Evolutionary conservation across 192 early-diverging fungal genomes (phyloP), one percentile per base, ranked within the genome.

Genomic region (Chytriomyces confervae): DNA sequence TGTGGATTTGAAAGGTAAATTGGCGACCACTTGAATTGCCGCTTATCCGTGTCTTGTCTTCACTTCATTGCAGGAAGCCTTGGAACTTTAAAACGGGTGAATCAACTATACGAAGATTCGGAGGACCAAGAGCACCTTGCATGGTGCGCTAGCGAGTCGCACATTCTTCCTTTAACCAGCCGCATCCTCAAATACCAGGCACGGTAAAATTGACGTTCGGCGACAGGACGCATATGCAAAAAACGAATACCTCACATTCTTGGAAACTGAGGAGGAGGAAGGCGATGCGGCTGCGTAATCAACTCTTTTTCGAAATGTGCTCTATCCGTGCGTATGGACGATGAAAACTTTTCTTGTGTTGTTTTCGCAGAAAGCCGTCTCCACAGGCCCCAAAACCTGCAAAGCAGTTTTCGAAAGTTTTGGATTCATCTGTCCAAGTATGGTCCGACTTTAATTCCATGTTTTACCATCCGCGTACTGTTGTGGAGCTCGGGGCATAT

Each of bases 401-500:
- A 48, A 76, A 66, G 16, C 83, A 85, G 29, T 87, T 82, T 50
- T 71, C 86, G 20, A 63, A 84, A n/a, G 72, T 87, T 20, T 74
- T 93, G 47, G 89, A 94, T 29, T 73, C 72, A 18, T 77, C 78
- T 20, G 87, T 89, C 48, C 80, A 81, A 48, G 86, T 83, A 16
- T 97, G 96, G 95, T 91, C 95, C 0, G 95, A 98, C 75, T 94
- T 89, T 79, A 93, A 90, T 78, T 87, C 89, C 45, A 84, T 90
- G 18, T 93, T 87, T 70, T 95, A 91, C 80, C 92, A 93, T 69
- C 91, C 91, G 61, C 87, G 92, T 24, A 88, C 93, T 18, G 44
- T 88, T 0, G 63, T 79, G 46, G 77, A 85, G 23, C 72, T 93
- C 20, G 84, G 84, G 2, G 82, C 86, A 0, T 86, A 89, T 8